Base-by-base conservation (phyloP, 352 stramenopile genomes). In the Globisporangium acanthophoron region DNA sequence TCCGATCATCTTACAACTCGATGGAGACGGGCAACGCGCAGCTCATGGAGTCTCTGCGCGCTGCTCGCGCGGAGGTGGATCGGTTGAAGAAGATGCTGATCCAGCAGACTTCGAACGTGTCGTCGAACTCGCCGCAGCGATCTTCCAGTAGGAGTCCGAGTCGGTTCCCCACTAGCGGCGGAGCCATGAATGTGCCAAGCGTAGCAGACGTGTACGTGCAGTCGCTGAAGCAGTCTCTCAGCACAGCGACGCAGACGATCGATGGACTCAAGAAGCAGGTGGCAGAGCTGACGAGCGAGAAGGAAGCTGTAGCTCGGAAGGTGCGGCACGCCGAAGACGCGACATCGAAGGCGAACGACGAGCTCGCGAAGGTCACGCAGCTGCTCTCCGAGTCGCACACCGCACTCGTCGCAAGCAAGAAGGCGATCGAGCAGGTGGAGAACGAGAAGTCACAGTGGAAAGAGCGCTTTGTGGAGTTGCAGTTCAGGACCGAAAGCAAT, bases 61-160 rank as follows among this genome's bases (percentile, higher is more conserved):
- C 63, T 11, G 70, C 61, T 12, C 73, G 67, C 7, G 58, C 56
- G 2, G 80, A 90, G 18, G 66, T 73, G 3, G 77, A 80, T 21
- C 75, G 76, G 8, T 43, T 88, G 35, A 80, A 80, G 41, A 84
- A 80, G 56, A 74, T 80, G 20, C 58, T 90, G 20, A 46, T 73
- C 11, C 73, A 67, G 21, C 64, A 63, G 12, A 66, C 51, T 4
- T 24, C 41, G 16, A 54, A 2, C 21, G 41, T 27, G 4, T 11
- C 40, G 4, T 20, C 13, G 16, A 46, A 31, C 44, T 47, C 58
- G 20, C 20, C 52, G 18, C 35, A 54, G 24, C 60, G 71, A 16
- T 67, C 59, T 18, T 58, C 45, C 6, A 49, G 27, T 11, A 46
- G 44, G 29, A 56, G 58, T 37, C 50, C 21, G 20, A 56, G 49